A percentile compares a stretch with the other conserved stretches of the same genome.
Conservation (phyloP, 2,329 filamentous ascomycete genomes). For the Aspergillus fischeri region DNA sequence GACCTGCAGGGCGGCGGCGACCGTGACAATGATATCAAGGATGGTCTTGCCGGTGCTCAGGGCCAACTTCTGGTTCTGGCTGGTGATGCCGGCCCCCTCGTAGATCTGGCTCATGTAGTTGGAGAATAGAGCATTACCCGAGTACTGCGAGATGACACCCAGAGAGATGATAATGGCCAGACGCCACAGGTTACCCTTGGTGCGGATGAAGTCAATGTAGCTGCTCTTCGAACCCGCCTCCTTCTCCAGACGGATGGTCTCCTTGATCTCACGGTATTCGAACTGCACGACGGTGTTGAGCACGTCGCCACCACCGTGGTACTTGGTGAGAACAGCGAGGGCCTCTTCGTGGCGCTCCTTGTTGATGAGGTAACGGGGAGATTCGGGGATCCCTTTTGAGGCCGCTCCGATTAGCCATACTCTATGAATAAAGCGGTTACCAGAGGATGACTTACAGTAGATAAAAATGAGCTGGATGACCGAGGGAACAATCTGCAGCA, state of each 20-base stretch:
- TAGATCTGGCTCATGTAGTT: slow-evolving; percentile 65
- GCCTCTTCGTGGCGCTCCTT: slow-evolving; percentile 62
- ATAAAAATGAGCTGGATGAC: slow-evolving; percentile 62
- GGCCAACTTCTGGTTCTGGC: slow-evolving; percentile 49
- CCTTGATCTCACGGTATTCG: slow-evolving; percentile 63
- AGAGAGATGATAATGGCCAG: slow-evolving; percentile 60
- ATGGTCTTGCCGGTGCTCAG: slow-evolving; percentile 42
- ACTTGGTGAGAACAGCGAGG: slow-evolving; percentile 56
- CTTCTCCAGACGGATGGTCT: slow-evolving; percentile 58
- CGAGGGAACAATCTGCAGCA: slow-evolving; percentile 61
- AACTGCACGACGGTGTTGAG: slow-evolving; percentile 61
- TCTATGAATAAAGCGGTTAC: not conserved
- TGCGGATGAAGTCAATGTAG: slow-evolving; percentile 60
- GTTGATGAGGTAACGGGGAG: slow-evolving; percentile 61
- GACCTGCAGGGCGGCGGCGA: slow-evolving; percentile 53
- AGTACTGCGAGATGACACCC: slow-evolving; percentile 65
- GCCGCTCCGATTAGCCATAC: not conserved
- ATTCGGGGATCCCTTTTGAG: slow-evolving; percentile 53
- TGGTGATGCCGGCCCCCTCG: slow-evolving; percentile 56
- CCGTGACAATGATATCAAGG: slow-evolving; percentile 56
- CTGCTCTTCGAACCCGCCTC: slow-evolving; percentile 46
- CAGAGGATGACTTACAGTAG: slow-evolving; percentile 41
- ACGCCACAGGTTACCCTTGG: slow-evolving; percentile 61
- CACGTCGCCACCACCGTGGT: slow-evolving; percentile 59
- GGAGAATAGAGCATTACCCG: slow-evolving; percentile 62